Evolutionary conservation across 306 rosid genomes (phyloP), one percentile per base, ranked within the genome.

Genomic region (Malus orientalis): DNA sequence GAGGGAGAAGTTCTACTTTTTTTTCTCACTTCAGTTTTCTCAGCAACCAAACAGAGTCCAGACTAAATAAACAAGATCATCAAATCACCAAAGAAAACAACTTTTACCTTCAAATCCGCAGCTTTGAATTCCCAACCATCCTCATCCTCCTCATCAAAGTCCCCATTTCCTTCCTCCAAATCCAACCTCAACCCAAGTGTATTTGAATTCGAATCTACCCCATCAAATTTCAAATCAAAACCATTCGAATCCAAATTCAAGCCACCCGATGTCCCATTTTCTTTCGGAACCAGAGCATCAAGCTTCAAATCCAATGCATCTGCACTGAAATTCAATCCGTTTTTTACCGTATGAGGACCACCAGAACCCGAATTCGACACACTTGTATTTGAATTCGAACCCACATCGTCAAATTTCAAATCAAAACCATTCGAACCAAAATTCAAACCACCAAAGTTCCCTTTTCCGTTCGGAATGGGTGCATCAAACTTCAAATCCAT

Each of bases 81-180:
- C 32, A 42, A 68, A 70, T 70, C 5, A 60, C 68, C 30, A 40
- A 36, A 44, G 30, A 60, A 71, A 51, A 12, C 36, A 10, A 51
- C 8, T 42, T 68, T 77, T 78, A 87, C 89, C 91, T 84, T 59
- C 30, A 44, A 70, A 78, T 88, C 89, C 4, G 98, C 98, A 61
- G 85, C 84, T 84, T 90, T 92, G 84, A 95, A 95, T 80, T 95
- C 98, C 98, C 98, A 95, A 40, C 98, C 97, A 82, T 82, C 97
- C 13, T 89, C 82, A 16, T 75, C 78, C 1, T 75, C 93, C 11
- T 79, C 89, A 51, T 78, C 82, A 73, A 67, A 36, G 69, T 81
- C 82, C n/a, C 75, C 86, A 57, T 44, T 74, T 16, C 54, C 85
- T 27, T 78, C 78, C 68, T 59, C 87, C 44, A 57, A 69, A 70